Conservation (phyloP, 106 monocot genomes). For the Iris macrosiphon region DNA sequence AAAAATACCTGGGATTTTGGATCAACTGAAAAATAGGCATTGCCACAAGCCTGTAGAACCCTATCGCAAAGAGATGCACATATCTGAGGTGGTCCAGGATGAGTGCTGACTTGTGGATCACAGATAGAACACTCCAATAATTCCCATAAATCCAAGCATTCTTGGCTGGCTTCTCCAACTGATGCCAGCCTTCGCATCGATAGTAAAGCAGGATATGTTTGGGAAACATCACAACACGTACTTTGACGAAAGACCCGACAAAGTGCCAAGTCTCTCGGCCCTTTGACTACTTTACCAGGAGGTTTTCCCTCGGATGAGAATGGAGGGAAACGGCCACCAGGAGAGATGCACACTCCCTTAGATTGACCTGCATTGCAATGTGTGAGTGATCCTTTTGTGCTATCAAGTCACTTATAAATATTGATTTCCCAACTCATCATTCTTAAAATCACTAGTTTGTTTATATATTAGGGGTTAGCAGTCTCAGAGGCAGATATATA, state of each 20-base stretch:
- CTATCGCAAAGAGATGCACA: conserved; percentile 78
- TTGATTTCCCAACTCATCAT: too few relatives aligned
- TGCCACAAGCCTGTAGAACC: conserved; percentile 57
- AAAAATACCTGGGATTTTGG: conserved; percentile 53
- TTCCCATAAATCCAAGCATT: conserved; percentile 91
- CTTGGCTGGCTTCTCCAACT: conserved; percentile 66
- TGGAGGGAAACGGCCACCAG: conserved; percentile 85
- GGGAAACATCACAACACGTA: conserved; percentile 90
- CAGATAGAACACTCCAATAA: conserved; percentile 91
- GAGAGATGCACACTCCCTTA: conserved; percentile 61
- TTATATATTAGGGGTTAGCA: too few relatives aligned
- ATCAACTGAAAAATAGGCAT: conserved; percentile 84
- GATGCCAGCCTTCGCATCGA: conserved; percentile 74
- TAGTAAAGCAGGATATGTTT: conserved; percentile 72
- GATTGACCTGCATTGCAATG: conserved; percentile 40
- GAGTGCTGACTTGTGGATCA: conserved; percentile 70
- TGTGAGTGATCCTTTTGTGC: background rate
- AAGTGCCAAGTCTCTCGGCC: conserved; percentile 63
- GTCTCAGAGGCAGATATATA: too few relatives aligned
- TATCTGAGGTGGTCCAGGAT: conserved; percentile 61
- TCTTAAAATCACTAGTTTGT: too few relatives aligned
- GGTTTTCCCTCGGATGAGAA: conserved; percentile 75
- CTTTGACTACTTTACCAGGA: conserved; percentile 60
- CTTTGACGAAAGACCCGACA: conserved; percentile 80
- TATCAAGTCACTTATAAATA: too few relatives aligned